phyloP scores from a whole-genome alignment of 2,329 filamentous ascomycete genomes.

The Curvularia sp. region DNA sequence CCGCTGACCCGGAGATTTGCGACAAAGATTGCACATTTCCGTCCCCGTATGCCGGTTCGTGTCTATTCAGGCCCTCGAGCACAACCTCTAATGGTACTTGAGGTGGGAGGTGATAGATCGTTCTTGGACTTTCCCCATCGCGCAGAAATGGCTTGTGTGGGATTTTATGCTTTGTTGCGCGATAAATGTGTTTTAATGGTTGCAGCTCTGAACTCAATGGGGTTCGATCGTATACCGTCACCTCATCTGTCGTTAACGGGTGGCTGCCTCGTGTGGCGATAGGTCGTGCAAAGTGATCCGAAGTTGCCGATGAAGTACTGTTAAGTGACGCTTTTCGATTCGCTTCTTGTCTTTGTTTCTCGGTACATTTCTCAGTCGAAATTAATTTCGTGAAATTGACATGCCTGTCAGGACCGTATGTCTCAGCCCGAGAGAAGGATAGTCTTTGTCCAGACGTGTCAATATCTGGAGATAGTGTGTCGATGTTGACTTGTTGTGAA shows the following conservation, averaged over 20 bases:
- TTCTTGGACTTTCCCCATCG: background rate
- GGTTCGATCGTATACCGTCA: constrained; percentile 22
- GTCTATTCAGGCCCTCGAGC: background rate
- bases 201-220: constrained; percentile 27
- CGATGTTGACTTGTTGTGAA: background rate
- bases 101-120: constrained; percentile 21
- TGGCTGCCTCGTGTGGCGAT: constrained; percentile 24
- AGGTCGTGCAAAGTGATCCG: constrained; percentile 26
- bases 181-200: constrained; percentile 10
- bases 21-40: background rate
- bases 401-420: constrained; percentile 2
- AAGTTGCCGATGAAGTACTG: constrained; percentile 9
- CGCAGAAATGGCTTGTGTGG: constrained; percentile 4
- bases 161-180: background rate
- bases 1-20: background rate
- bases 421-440: background rate
- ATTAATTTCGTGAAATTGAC: background rate
- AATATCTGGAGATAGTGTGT: background rate
- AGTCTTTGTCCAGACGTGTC: background rate
- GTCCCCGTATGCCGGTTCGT: background rate
- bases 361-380: constrained; percentile 6
- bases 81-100: constrained; percentile 18
- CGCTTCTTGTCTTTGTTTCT: constrained; percentile 4
- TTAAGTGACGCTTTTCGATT: background rate
- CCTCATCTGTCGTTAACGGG: constrained; percentile 9